phyloP scores from a whole-genome alignment of 2,329 filamentous ascomycete genomes.

The Camillea tinctor region DNA sequence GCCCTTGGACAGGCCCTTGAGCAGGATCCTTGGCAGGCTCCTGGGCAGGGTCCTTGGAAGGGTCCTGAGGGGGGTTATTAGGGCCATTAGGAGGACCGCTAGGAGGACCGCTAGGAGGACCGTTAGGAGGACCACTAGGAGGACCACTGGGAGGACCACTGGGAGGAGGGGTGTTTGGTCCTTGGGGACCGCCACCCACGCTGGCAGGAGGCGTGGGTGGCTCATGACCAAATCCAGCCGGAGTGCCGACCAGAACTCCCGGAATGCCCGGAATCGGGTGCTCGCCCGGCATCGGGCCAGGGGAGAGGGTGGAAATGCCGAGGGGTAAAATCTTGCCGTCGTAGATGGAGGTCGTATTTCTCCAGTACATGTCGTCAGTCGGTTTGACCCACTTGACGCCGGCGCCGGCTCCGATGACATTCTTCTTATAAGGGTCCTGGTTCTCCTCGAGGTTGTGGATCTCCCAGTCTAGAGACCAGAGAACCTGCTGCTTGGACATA shows the following conservation, averaged over 20 bases:
- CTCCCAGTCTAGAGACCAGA: constrained; percentile 20
- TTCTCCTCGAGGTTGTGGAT: constrained; percentile 10
- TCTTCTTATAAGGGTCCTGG: constrained; percentile 3
- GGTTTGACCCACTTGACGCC: constrained; percentile 7
- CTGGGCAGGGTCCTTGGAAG: too few species aligned
- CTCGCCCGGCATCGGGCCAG: constrained; percentile 21
- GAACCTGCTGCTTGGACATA: constrained; percentile 18
- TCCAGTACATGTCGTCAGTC: constrained; percentile 1
- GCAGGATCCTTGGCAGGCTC: too few species aligned
- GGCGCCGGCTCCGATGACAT: constrained; percentile 4
- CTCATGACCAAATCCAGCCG: constrained; percentile 3
- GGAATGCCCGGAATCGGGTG: constrained; percentile 10
- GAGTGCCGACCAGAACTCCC: constrained; percentile 20
- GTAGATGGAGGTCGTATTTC: constrained; percentile 8
- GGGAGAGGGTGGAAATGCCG: constrained; percentile 11
- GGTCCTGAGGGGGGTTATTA: too few species aligned
- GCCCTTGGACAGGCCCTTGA: too few species aligned
- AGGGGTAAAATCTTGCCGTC: constrained; percentile 10
- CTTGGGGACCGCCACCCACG: neutral
- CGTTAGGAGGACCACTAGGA: too few species aligned
- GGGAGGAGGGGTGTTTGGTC: neutral
- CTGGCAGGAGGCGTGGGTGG: neutral
- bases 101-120: too few species aligned
- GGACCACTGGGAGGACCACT: neutral
- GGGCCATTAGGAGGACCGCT: too few species aligned